Percentiles rank a stretch among this genome's conserved stretches.
Evolutionary conservation across 805 yeast species (phyloP).

Genomic region (Sugiyamaella boreocaroliniensis): DNA sequence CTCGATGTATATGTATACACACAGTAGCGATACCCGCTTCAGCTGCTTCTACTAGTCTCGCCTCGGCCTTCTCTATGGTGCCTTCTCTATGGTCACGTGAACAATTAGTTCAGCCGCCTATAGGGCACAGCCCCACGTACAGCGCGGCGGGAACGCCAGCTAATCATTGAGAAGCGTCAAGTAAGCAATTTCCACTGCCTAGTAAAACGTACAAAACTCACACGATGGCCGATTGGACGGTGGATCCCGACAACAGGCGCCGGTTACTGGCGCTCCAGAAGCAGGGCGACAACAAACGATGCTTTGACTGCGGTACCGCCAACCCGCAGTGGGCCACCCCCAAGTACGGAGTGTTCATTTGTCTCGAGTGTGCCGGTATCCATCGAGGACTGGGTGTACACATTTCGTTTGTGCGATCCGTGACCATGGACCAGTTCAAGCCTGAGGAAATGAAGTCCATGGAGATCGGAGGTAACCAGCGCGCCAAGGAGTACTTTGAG

Average conservation of each 20-base stretch:
- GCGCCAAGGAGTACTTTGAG: constrained; percentile 60
- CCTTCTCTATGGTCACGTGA: no score
- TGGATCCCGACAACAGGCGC: constrained; percentile 88
- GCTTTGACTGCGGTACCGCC: constrained; percentile 91
- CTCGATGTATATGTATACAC: no score
- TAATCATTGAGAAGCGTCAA: background rate
- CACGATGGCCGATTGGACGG: constrained; percentile 62
- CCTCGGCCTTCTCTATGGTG: no score
- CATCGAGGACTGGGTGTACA: constrained; percentile 94
- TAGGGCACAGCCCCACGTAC: background rate
- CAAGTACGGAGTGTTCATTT: constrained; percentile 92
- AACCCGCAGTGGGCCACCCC: constrained; percentile 99
- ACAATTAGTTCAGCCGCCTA: background rate
- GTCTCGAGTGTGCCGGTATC: constrained; percentile 95
- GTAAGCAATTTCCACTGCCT: background rate
- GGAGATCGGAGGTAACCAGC: constrained; percentile 91
- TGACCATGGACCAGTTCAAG: constrained; percentile 98
- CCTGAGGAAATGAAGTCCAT: constrained; percentile 81
- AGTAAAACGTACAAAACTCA: background rate
- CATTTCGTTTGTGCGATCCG: constrained; percentile 90
- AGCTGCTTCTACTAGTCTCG: no score
- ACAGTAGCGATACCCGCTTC: no score
- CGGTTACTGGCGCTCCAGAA: constrained; percentile 59
- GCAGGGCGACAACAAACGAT: constrained; percentile 72
- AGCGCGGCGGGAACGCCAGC: background rate